These are phyloP conservation scores for Hordeum marinum DNA, from an alignment of 176 grass and related monocot species.

Conservation along the genomic window DNA sequence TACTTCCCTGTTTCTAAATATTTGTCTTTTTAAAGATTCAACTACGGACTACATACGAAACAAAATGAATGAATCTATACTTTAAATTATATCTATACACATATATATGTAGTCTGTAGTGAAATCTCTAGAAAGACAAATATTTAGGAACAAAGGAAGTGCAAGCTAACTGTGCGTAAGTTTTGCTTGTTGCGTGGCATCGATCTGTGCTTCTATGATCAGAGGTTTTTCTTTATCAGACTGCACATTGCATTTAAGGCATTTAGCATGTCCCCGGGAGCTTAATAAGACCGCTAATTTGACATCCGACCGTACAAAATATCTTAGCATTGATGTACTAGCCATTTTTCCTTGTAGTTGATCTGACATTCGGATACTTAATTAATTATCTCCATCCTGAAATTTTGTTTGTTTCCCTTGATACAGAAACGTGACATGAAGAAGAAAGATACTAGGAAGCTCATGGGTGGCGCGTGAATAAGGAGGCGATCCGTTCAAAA, in stretches of 20 bases:
- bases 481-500: too few species aligned
- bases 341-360: too few species aligned
- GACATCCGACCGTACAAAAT: too few species aligned
- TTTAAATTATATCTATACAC: too few species aligned
- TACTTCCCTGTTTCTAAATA: too few species aligned
- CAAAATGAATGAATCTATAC: too few species aligned
- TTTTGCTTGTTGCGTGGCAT: not conserved
- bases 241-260: not conserved
- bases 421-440: constrained; percentile 27
- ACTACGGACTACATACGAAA: too few species aligned
- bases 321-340: too few species aligned
- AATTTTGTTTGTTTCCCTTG: not conserved
- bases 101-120: too few species aligned
- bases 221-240: not conserved
- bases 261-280: not conserved
- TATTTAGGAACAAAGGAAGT: too few species aligned
- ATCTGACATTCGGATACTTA: not conserved
- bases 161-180: not conserved
- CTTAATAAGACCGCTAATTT: not conserved
- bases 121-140: too few species aligned
- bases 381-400: not conserved
- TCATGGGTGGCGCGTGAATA: not conserved
- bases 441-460: not conserved
- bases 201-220: not conserved
- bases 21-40: too few species aligned